Evolutionary conservation across 257 asterid species (phyloP).

Genomic region (Nicotiana paniculata): DNA sequence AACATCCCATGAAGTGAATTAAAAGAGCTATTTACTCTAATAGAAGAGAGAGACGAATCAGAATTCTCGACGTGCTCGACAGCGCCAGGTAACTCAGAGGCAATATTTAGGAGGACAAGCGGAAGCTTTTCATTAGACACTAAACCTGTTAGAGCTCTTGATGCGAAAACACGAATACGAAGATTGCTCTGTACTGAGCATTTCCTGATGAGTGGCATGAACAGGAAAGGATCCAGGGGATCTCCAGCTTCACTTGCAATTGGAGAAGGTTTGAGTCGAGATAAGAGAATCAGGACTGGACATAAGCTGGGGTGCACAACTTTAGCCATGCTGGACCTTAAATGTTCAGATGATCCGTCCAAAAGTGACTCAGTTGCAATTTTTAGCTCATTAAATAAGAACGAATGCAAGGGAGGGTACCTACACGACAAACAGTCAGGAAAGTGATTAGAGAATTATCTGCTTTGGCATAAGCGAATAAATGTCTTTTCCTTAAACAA

Average conservation of each 20-base stretch:
- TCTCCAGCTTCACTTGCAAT: conserved; percentile 74
- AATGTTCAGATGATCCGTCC: conserved; percentile 44
- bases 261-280: conserved; percentile 88
- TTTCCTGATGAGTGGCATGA: conserved; percentile 83
- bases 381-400: conserved; percentile 66
- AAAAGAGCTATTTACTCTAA: conserved; percentile 29
- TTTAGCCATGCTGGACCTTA: conserved; percentile 55
- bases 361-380: conserved; percentile 69
- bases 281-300: conserved; percentile 77
- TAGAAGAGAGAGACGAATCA: conserved; percentile 17
- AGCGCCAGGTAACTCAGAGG: conserved; percentile 59
- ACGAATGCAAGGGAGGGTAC: conserved; percentile 85
- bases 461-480: background rate
- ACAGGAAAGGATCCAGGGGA: conserved; percentile 67
- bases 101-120: conserved; percentile 50
- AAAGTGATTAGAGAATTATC: background rate
- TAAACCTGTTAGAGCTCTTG: conserved; percentile 75
- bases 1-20: conserved; percentile 84
- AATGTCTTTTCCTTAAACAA: background rate
- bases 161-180: conserved; percentile 84
- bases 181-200: conserved; percentile 80
- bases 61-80: conserved; percentile 12
- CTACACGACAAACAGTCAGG: conserved; percentile 29
- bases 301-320: conserved; percentile 90
- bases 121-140: conserved; percentile 79